Evolutionary conservation across 306 rosid genomes (phyloP).

Genomic region (Macrotyloma uniflorum): DNA sequence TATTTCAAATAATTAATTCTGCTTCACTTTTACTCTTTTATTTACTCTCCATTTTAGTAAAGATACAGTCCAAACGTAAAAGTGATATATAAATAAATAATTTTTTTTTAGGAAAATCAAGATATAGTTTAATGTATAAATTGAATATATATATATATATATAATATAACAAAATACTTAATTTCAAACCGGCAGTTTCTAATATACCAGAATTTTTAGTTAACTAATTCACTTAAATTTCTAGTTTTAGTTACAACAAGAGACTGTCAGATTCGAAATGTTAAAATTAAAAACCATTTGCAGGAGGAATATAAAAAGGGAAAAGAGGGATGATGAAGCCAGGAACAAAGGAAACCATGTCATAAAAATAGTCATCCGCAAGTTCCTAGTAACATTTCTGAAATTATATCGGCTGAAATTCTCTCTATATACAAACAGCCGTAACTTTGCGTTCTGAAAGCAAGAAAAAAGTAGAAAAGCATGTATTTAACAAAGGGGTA

Average conservation of each 20-base stretch:
- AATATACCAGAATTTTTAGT: too few relatives aligned
- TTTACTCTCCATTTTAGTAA: too few relatives aligned
- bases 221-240: background rate
- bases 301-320: background rate
- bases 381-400: slow-evolving; percentile 49
- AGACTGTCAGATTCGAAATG: background rate
- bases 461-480: slow-evolving; percentile 17
- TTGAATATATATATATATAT: too few relatives aligned
- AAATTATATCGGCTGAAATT: slow-evolving; percentile 61
- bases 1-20: too few relatives aligned
- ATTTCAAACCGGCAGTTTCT: too few relatives aligned
- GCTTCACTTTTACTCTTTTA: too few relatives aligned
- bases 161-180: too few relatives aligned
- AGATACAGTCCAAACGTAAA: too few relatives aligned
- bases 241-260: background rate
- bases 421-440: slow-evolving; percentile 81
- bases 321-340: slow-evolving; percentile 5
- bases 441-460: slow-evolving; percentile 48
- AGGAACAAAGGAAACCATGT: slow-evolving; percentile 43
- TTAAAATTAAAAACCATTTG: background rate
- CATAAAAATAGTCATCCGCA: slow-evolving; percentile 43
- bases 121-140: too few relatives aligned
- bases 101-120: too few relatives aligned
- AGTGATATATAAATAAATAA: too few relatives aligned
- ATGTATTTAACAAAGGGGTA: slow-evolving; percentile 35